These are phyloP conservation scores for Ambrosiella cleistominuta DNA, from an alignment of 2,329 filamentous ascomycete genomes.

Conservation along the genomic window DNA sequence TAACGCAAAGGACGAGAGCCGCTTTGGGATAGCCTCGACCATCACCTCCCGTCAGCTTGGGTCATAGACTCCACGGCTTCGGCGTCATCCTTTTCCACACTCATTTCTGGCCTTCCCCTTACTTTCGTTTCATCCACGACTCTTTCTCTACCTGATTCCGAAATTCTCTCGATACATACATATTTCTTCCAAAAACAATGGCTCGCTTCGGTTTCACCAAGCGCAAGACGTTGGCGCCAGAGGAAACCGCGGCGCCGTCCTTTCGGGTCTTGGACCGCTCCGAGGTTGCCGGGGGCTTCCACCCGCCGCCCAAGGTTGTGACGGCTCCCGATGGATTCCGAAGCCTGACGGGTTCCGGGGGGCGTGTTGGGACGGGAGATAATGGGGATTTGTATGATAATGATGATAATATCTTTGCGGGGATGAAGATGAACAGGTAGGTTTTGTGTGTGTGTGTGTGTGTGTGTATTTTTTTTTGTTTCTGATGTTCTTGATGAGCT, in stretches of 20 bases:
- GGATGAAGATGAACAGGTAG: slow-evolving; percentile 37
- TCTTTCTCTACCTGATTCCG: neutral
- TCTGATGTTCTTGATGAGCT: neutral
- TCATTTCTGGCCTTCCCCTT: neutral
- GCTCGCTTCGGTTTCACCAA: slow-evolving; percentile 43
- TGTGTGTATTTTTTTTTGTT: neutral
- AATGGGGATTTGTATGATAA: slow-evolving; percentile 23
- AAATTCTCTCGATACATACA: neutral
- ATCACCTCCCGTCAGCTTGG: too few species aligned
- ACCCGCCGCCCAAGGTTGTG: slow-evolving; percentile 15
- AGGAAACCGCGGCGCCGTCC: slow-evolving; percentile 32
- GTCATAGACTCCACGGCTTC: too few species aligned
- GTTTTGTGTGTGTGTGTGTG: slow-evolving; percentile 18
- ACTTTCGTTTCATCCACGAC: neutral
- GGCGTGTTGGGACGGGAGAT: slow-evolving; percentile 15
- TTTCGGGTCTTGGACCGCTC: slow-evolving; percentile 41
- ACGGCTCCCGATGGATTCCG: slow-evolving; percentile 27
- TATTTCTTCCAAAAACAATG: slow-evolving; percentile 26
- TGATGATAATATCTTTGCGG: slow-evolving; percentile 42
- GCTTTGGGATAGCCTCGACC: too few species aligned
- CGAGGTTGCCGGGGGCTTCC: slow-evolving; percentile 18
- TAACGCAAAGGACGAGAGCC: too few species aligned
- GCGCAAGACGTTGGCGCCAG: slow-evolving; percentile 42
- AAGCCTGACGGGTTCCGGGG: slow-evolving; percentile 24
- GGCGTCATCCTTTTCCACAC: too few species aligned